Percentiles rank a stretch among this genome's conserved stretches.
Evolutionary conservation across 805 yeast species (phyloP).

Genomic region (Suhomyces tanzawaensis): DNA sequence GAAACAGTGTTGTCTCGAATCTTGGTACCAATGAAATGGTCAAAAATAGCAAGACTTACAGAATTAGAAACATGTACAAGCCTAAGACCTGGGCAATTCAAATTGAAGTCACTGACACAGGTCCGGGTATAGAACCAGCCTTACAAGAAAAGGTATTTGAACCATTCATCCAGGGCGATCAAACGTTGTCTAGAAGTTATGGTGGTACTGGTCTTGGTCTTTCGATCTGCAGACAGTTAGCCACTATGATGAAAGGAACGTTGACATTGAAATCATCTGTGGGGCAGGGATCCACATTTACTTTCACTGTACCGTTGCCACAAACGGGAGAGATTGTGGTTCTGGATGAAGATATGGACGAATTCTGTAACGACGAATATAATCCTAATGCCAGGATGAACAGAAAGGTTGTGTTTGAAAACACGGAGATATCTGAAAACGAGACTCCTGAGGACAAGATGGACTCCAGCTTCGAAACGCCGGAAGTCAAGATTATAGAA

Average conservation of each 20-base stretch:
- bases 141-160: constrained; percentile 85
- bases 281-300: constrained; percentile 83
- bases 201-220: constrained; percentile 97
- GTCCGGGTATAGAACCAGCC: constrained; percentile 88
- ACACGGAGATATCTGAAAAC: constrained; percentile 24
- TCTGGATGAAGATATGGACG: constrained; percentile 33
- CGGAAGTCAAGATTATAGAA: neutral
- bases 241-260: constrained; percentile 86
- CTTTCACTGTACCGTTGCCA: constrained; percentile 71
- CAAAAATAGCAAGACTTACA: constrained; percentile 34
- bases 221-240: constrained; percentile 84
- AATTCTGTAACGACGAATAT: constrained; percentile 65
- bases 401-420: constrained; percentile 46
- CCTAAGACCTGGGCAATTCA: constrained; percentile 57
- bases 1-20: constrained; percentile 2
- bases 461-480: neutral
- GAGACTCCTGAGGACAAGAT: neutral
- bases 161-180: constrained; percentile 97
- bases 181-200: constrained; percentile 81
- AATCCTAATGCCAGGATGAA: constrained; percentile 52
- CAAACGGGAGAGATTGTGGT: constrained; percentile 58
- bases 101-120: constrained; percentile 82
- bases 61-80: constrained; percentile 33
- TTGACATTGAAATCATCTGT: constrained; percentile 68
- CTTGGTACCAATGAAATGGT: constrained; percentile 27